Evolutionary conservation across 495 filamentous ascomycete genomes (phyloP).

Genomic region (Tuber microsphaerosporum): DNA sequence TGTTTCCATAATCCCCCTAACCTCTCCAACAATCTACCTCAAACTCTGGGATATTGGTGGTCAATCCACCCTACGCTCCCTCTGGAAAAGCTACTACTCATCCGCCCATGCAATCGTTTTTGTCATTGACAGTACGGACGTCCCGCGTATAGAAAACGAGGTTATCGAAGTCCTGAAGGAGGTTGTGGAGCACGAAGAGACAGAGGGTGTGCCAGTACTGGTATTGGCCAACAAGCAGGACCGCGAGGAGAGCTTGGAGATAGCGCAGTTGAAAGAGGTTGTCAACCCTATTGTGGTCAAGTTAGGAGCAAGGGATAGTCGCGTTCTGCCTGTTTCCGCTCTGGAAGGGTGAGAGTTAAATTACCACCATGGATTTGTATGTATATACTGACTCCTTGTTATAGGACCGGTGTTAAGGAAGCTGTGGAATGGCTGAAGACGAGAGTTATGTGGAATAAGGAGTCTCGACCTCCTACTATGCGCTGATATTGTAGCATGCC

Average conservation of each 20-base stretch:
- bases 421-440: slow-evolving; percentile 92
- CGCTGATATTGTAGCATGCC: slow-evolving; percentile 47
- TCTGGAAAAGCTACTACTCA: slow-evolving; percentile 94
- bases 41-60: slow-evolving; percentile 99
- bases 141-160: slow-evolving; percentile 71
- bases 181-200: slow-evolving; percentile 75
- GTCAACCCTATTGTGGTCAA: slow-evolving; percentile 92
- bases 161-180: slow-evolving; percentile 63
- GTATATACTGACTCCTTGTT: slow-evolving; percentile 12
- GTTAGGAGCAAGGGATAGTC: slow-evolving; percentile 73
- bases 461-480: slow-evolving; percentile 86
- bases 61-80: slow-evolving; percentile 74
- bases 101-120: slow-evolving; percentile 95
- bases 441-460: slow-evolving; percentile 92
- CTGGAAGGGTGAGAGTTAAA: slow-evolving; percentile 55
- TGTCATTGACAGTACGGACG: slow-evolving; percentile 86
- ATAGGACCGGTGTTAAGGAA: slow-evolving; percentile 75
- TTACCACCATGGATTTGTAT: background rate
- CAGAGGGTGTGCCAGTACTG: slow-evolving; percentile 81
- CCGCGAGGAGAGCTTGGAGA: slow-evolving; percentile 93
- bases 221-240: slow-evolving; percentile 98
- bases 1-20: slow-evolving; percentile 76
- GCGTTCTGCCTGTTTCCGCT: slow-evolving; percentile 86
- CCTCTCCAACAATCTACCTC: slow-evolving; percentile 85
- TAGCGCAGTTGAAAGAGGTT: slow-evolving; percentile 92